Evolutionary conservation across 352 stramenopile genomes (phyloP), one percentile per base, ranked within the genome.

Genomic region (Aphanomyces euteiches): DNA sequence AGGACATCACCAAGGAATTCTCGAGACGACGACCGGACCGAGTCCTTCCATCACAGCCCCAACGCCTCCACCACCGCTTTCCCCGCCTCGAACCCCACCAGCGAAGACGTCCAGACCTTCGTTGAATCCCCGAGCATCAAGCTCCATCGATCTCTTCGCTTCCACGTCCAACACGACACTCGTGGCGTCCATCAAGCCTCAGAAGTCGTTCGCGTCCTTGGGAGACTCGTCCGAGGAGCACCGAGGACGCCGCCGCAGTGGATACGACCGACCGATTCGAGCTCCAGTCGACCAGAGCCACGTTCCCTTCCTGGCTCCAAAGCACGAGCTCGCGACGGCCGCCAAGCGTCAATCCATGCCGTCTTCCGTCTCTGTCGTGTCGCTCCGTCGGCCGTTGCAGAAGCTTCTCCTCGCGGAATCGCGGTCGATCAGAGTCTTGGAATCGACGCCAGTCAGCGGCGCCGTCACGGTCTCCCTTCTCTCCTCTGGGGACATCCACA

Each of bases 261-360:
- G n/a, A 1, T 28, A 61, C 6, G 43, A 61, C 28, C 28, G 28
- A 28, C 28, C 28, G 28, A 28, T 28, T 28, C 28, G 28, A 50
- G 10, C 17, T 41, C n/a, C 54, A 43, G n/a, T 39, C 4, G 64
- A 70, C 64, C 17, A 63, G 6, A 70, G 64, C 64, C 53, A 70
- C 48, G 15, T 54, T 17, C 34, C 61, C 50, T 70, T 70, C 28
- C 59, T 70, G 64, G 64, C 56, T n/a, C 64, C 53, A 15, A 50
- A 70, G 36, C 7, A 61, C 28, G 8, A 39, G 28, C 50, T 69
- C 8, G 0, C 12, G 41, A 19, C 47, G 8, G 17, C 64, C 54
- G 28, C 28, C 28, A 63, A 70, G 54, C 64, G 64, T 19, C 43
- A 37, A n/a, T 40, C 53, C 15, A 39, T 70, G 5, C 36, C 64